A percentile compares a stretch with the other conserved stretches of the same genome.
These are phyloP conservation scores for Akanthomyces muscarius DNA, from an alignment of 2,329 filamentous ascomycete species.

Conservation along the genomic window DNA sequence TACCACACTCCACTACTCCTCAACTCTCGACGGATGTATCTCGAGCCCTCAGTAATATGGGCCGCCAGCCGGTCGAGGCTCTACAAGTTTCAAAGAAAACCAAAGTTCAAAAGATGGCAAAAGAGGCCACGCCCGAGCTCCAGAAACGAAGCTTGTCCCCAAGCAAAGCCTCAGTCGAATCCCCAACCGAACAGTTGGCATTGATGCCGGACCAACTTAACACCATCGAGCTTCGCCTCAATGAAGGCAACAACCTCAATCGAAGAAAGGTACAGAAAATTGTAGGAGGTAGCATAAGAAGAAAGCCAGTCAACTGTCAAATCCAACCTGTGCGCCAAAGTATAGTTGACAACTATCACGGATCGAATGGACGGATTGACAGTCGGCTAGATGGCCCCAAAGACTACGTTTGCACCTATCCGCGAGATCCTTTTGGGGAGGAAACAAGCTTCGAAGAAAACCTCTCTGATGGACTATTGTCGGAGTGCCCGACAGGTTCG, in stretches of 20 bases:
- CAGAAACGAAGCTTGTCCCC: background rate
- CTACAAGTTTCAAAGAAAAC: background rate
- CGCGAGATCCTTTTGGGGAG: constrained; percentile 26
- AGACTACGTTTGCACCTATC: constrained; percentile 19
- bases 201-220: constrained; percentile 22
- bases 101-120: background rate
- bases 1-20: constrained; percentile 18
- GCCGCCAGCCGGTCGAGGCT: background rate
- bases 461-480: constrained; percentile 37
- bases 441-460: constrained; percentile 37
- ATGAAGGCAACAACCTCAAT: constrained; percentile 34
- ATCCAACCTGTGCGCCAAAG: constrained; percentile 5
- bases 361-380: background rate
- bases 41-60: background rate
- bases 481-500: constrained; percentile 32
- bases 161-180: background rate
- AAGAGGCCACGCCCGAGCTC: background rate
- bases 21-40: constrained; percentile 14
- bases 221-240: constrained; percentile 30
- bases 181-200: background rate
- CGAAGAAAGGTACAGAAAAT: constrained; percentile 34
- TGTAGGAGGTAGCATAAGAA: constrained; percentile 27
- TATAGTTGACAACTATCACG: background rate
- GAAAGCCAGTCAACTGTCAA: constrained; percentile 29
- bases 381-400: constrained; percentile 1